A percentile compares a stretch with the other conserved stretches of the same genome.
phyloP scores from a whole-genome alignment of 148 eudicot species.

The Heliosperma pusillum region DNA sequence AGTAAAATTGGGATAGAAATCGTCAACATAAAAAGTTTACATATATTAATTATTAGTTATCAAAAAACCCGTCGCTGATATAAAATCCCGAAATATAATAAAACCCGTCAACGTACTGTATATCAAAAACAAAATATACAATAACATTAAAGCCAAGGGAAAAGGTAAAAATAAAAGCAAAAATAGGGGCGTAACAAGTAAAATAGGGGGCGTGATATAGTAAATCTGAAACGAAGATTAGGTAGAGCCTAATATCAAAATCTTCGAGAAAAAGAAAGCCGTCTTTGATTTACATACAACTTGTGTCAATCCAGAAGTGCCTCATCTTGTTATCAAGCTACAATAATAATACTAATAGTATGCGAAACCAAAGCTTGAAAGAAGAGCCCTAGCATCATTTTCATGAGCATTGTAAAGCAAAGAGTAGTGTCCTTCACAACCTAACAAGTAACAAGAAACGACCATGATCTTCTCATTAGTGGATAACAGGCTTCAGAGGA shows the following conservation, averaged over 20 bases:
- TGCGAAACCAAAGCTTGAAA: conserved; percentile 11
- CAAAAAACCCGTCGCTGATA: no score
- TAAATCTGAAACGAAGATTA: not conserved
- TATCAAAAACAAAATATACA: no score
- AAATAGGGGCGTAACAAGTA: no score
- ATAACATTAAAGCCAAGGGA: no score
- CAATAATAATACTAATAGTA: not conserved
- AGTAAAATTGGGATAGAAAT: no score
- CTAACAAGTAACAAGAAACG: not conserved
- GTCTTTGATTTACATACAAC: conserved; percentile 10
- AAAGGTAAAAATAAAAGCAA: no score
- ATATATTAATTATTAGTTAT: no score
- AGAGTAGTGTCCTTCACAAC: conserved; percentile 5
- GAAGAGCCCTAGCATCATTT: not conserved
- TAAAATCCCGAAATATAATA: no score
- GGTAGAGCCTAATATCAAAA: not conserved
- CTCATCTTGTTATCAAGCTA: not conserved
- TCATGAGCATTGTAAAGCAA: conserved; percentile 6
- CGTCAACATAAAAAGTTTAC: no score
- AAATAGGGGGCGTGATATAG: no score
- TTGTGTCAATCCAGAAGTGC: not conserved
- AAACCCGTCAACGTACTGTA: no score
- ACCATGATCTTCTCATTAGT: conserved; percentile 29
- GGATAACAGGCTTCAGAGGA: conserved; percentile 79
- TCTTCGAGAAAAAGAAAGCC: not conserved